Conservation (phyloP, 495 filamentous ascomycete genomes). For the Neurospora sp. region DNA sequence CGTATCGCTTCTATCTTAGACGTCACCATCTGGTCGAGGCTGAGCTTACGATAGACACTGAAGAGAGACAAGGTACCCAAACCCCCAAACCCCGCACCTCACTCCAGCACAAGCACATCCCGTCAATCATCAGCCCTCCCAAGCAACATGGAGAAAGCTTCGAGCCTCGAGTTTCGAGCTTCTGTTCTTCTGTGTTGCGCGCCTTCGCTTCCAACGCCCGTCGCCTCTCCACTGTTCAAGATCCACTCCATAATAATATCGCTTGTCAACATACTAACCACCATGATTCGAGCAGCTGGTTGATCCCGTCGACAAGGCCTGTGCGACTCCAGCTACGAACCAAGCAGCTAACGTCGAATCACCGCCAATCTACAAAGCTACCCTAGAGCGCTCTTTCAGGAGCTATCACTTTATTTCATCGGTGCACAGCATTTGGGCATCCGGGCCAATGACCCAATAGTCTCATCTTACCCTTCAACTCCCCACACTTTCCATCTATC, state of each 20-base stretch:
- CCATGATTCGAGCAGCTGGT: not conserved
- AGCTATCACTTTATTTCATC: not conserved
- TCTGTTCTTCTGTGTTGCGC: not conserved
- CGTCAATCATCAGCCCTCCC: not conserved
- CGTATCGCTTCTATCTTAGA: not conserved
- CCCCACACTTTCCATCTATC: not conserved
- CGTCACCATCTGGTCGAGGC: not conserved
- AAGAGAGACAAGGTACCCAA: not conserved
- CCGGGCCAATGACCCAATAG: slow-evolving; percentile 4
- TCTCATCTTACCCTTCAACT: not conserved
- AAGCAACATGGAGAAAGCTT: not conserved
- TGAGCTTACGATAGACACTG: not conserved
- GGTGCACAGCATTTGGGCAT: slow-evolving; percentile 2
- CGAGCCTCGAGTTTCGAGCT: not conserved
- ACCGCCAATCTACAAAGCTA: not conserved
- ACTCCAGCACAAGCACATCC: not conserved
- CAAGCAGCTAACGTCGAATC: not conserved
- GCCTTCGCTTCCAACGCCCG: not conserved
- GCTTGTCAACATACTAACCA: not conserved
- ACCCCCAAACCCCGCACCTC: not conserved
- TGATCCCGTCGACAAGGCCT: not conserved
- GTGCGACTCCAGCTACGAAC: not conserved
- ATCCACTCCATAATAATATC: not conserved
- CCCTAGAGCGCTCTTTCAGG: not conserved
- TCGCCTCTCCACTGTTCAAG: not conserved